Evolutionary conservation across 148 eudicot genomes (phyloP).

Genomic region (Beta vulgaris): DNA sequence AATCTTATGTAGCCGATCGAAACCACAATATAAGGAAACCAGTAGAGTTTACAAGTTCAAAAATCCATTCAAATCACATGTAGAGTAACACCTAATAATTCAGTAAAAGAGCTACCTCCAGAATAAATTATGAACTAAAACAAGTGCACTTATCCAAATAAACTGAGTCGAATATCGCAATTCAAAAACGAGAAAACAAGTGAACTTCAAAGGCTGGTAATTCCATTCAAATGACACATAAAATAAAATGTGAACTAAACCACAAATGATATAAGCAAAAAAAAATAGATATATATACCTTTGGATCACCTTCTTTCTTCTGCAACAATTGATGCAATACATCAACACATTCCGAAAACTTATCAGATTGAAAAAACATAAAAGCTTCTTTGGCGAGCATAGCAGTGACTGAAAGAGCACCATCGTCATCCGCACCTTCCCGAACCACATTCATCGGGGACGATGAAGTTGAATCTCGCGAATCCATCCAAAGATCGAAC

Average conservation of each 20-base stretch:
- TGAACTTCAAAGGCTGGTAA: too few relatives aligned
- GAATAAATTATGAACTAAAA: neutral
- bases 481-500: conserved; percentile 65
- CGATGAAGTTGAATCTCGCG: conserved; percentile 42
- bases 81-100: neutral
- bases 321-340: conserved; percentile 60
- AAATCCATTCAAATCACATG: neutral
- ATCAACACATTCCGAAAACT: conserved; percentile 67
- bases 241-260: neutral
- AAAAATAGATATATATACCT: conserved; percentile 39
- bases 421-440: conserved; percentile 49
- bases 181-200: too few relatives aligned
- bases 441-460: conserved; percentile 26
- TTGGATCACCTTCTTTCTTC: conserved; percentile 59
- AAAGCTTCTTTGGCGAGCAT: conserved; percentile 67
- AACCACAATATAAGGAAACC: neutral
- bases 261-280: neutral
- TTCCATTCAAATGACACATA: too few relatives aligned
- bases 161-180: too few relatives aligned
- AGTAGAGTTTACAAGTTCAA: neutral
- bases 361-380: conserved; percentile 57
- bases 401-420: conserved; percentile 34
- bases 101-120: neutral
- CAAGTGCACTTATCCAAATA: too few relatives aligned
- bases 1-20: neutral